Evolutionary conservation across 1,284 basidiomycete species (phyloP), one percentile per base, ranked within the genome.

Genomic region (Afroboletus lepidellus): DNA sequence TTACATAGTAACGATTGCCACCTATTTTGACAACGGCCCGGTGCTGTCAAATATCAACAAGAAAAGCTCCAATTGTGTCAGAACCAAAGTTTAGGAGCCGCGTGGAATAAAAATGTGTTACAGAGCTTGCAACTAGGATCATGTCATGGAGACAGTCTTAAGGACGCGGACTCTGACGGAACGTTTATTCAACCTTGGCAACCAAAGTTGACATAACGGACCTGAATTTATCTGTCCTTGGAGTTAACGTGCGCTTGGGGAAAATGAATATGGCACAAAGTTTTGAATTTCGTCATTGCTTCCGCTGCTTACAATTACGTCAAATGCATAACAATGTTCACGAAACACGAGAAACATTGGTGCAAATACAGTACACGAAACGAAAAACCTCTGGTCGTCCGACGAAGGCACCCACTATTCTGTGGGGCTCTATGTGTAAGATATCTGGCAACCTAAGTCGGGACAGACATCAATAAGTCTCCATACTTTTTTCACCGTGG

Each of bases 181-280:
- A 24, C 30, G 45, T 47, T 38, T 41, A 29, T 15, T 15, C 27
- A 25, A 33, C 33, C 46, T 36, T 53, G 39, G 29, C 24, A 12
- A 48, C 54, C 27, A 25, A 47, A 44, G 36, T 16, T 38, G n/a
- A 39, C 30, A 52, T 33, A 3, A 46, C 13, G 53, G 52, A 43
- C 67, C 64, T 66, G 55, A 66, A 69, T 66, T 52, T 69, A 55
- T 32, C 67, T 61, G 30, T 48, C 53, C 57, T 61, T 38, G 53
- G 60, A 21, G 9, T 53, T 51, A 50, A 55, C 45, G 55, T 65
- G 60, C 49, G 64, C 41, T 37, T 34, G 23, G n/a, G 13, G 48
- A 42, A 49, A 46, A 39, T 41, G 33, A 42, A 43, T 41, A 55
- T 43, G 53, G 50, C 43, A 49, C 36, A 56, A 55, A 42, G 45